Evolutionary conservation across 805 yeast genomes (phyloP).

Genomic region (Zygosaccharomyces bailii): DNA sequence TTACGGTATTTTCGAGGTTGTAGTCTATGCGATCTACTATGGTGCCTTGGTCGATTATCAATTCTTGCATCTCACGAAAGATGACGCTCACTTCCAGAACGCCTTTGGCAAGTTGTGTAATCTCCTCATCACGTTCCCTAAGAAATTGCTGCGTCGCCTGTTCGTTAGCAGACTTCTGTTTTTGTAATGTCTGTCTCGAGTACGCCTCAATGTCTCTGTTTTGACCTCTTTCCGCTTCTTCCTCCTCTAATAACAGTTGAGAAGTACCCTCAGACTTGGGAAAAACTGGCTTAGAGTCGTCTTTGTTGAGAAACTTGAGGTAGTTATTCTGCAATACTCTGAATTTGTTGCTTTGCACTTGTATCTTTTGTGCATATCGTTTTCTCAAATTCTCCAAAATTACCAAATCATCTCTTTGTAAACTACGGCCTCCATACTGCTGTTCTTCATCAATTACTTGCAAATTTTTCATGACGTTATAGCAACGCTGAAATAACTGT

Average conservation of each 20-base stretch:
- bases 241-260: constrained; percentile 33
- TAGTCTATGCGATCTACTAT: constrained; percentile 91
- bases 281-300: constrained; percentile 54
- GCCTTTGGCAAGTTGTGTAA: constrained; percentile 87
- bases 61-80: constrained; percentile 85
- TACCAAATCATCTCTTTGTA: constrained; percentile 47
- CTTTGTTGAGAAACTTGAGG: constrained; percentile 77
- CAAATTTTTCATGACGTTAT: constrained; percentile 67
- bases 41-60: constrained; percentile 95
- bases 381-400: constrained; percentile 80
- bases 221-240: constrained; percentile 33
- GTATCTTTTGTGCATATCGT: constrained; percentile 80
- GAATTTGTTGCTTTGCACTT: constrained; percentile 70
- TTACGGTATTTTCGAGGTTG: constrained; percentile 76
- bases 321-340: constrained; percentile 87
- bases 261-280: constrained; percentile 32
- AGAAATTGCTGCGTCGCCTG: constrained; percentile 24
- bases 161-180: constrained; percentile 31
- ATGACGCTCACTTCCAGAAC: constrained; percentile 90
- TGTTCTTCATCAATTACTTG: constrained; percentile 42
- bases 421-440: constrained; percentile 36
- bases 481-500: constrained; percentile 72
- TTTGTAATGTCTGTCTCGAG: constrained; percentile 32
- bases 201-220: constrained; percentile 38
- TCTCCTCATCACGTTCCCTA: constrained; percentile 79